Percentiles rank a stretch among this genome's conserved stretches.
Evolutionary conservation across 371 early-diverging fungal genomes (phyloP).

Genomic region (Enterospora canceri): DNA sequence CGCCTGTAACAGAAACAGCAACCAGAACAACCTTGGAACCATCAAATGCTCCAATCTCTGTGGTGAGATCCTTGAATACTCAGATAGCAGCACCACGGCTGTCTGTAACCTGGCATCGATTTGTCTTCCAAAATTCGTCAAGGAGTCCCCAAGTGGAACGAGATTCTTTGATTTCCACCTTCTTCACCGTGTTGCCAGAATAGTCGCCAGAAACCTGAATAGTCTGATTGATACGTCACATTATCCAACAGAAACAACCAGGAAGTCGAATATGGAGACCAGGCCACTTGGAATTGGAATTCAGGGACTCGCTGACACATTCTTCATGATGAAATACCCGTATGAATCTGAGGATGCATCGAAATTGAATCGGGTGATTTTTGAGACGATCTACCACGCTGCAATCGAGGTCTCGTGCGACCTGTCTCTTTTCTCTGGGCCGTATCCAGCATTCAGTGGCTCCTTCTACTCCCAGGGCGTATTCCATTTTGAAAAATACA

Average conservation of each 20-base stretch:
- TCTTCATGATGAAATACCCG: slow-evolving; percentile 77
- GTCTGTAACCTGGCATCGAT: slow-evolving; percentile 95
- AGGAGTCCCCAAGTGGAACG: slow-evolving; percentile 50
- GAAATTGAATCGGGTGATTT: slow-evolving; percentile 72
- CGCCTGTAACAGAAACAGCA: slow-evolving; percentile 83
- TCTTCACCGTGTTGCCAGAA: slow-evolving; percentile 63
- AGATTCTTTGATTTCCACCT: slow-evolving; percentile 42
- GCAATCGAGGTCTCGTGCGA: slow-evolving; percentile 84
- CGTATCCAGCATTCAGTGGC: slow-evolving; percentile 75
- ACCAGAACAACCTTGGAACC: slow-evolving; percentile 84
- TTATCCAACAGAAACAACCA: slow-evolving; percentile 81
- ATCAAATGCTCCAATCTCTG: slow-evolving; percentile 68
- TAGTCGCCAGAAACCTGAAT: slow-evolving; percentile 79
- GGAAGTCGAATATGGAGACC: slow-evolving; percentile 75
- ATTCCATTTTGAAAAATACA: slow-evolving; percentile 76
- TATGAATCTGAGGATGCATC: slow-evolving; percentile 79
- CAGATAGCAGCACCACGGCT: slow-evolving; percentile 81
- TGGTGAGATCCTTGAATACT: slow-evolving; percentile 78
- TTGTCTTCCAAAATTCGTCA: slow-evolving; percentile 80
- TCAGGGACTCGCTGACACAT: slow-evolving; percentile 92
- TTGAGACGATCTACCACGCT: slow-evolving; percentile 89
- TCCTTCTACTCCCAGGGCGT: slow-evolving; percentile 76
- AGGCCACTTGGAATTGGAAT: slow-evolving; percentile 94
- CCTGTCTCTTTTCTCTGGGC: slow-evolving; percentile 67
- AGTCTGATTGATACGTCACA: slow-evolving; percentile 87